phyloP scores from a whole-genome alignment of 2,329 filamentous ascomycete genomes.

The Apiospora marii region DNA sequence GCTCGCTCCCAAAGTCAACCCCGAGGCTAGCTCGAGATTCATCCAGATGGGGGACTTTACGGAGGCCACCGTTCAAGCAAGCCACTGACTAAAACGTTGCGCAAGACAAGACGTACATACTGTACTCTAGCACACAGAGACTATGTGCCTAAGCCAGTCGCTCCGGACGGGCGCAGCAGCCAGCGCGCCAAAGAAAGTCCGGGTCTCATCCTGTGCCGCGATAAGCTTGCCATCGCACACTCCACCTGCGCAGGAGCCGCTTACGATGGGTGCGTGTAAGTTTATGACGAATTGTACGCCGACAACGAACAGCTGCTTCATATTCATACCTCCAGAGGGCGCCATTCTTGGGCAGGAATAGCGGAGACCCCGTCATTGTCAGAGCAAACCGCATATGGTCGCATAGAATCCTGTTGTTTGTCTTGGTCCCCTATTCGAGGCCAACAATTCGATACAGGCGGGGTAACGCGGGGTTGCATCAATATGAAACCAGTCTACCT shows the following conservation, averaged over 20 bases:
- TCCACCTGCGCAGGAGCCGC: background rate
- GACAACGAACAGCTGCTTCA: background rate
- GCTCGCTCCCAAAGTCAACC: background rate
- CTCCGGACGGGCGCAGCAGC: background rate
- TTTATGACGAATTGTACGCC: background rate
- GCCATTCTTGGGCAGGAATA: background rate
- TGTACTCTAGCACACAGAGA: background rate
- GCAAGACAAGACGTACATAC: background rate
- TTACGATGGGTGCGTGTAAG: background rate
- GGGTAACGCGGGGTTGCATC: slow-evolving; percentile 1
- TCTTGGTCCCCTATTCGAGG: background rate
- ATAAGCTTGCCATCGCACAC: background rate
- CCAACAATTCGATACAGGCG: background rate
- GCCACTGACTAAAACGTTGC: background rate
- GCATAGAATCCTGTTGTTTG: background rate
- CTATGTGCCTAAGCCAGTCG: background rate
- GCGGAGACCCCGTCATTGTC: background rate
- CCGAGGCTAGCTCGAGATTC: background rate
- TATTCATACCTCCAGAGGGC: background rate
- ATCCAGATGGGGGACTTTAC: background rate
- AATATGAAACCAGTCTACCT: slow-evolving; percentile 8
- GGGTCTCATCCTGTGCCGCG: background rate
- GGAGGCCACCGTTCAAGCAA: background rate
- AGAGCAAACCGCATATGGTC: background rate
- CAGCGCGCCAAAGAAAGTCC: background rate